A percentile compares a stretch with the other conserved stretches of the same genome.
Conservation (phyloP, 73 alveolate species). For the Paraurostyla sp. region DNA sequence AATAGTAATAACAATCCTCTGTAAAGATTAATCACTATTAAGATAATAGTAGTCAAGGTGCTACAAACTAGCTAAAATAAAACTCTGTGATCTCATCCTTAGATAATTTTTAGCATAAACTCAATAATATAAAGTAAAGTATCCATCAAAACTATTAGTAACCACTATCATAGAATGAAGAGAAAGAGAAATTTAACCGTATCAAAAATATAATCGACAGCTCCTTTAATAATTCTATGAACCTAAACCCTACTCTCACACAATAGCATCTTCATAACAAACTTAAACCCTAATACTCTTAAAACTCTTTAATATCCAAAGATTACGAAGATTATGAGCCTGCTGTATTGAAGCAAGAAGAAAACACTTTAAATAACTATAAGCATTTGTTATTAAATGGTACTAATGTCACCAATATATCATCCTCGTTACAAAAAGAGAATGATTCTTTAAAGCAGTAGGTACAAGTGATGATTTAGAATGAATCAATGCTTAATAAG, state of each 20-base stretch:
- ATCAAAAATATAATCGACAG: constrained; percentile 4
- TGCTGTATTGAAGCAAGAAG: neutral
- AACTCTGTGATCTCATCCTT: neutral
- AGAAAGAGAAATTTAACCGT: constrained; percentile 3
- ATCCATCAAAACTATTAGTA: neutral
- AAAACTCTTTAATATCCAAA: neutral
- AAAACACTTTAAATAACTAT: neutral
- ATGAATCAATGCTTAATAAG: constrained; percentile 28
- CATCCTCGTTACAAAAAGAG: constrained; percentile 4
- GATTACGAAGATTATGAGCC: neutral
- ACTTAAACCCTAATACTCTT: neutral
- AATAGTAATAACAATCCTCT: too few relatives aligned
- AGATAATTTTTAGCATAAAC: neutral
- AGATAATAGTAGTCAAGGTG: neutral
- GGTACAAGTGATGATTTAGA: neutral
- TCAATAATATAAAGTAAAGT: constrained; percentile 14
- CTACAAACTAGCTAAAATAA: neutral
- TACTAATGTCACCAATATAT: too few relatives aligned
- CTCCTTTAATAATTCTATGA: neutral
- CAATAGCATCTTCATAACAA: neutral
- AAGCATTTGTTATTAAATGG: too few relatives aligned
- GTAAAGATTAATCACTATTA: neutral
- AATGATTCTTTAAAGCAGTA: neutral
- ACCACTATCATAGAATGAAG: neutral
- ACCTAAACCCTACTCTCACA: neutral